phyloP scores from a whole-genome alignment of 1,284 basidiomycete genomes.

The Moniliophthora roreri region DNA sequence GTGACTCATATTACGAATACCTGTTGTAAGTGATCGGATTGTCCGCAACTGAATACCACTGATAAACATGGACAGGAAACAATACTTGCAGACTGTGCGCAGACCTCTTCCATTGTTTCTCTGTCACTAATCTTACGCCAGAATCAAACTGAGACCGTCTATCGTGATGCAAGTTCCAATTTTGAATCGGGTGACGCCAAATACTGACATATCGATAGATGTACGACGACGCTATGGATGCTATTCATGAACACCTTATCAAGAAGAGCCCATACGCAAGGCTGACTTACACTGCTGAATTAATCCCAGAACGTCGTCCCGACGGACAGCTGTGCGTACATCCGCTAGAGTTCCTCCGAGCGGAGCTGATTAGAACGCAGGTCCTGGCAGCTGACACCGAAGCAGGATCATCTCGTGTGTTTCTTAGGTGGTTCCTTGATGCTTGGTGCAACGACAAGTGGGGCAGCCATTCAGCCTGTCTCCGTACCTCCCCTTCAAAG shows the following conservation, averaged over 20 bases:
- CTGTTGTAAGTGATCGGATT: constrained; percentile 56
- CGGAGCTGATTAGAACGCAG: constrained; percentile 34
- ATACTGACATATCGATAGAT: constrained; percentile 47
- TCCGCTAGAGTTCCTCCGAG: constrained; percentile 2
- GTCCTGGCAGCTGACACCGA: constrained; percentile 71
- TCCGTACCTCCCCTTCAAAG: constrained; percentile 60
- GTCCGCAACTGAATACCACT: not conserved
- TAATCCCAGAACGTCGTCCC: constrained; percentile 54
- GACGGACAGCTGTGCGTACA: constrained; percentile 49
- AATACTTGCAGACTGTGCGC: constrained; percentile 76
- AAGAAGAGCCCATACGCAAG: constrained; percentile 56
- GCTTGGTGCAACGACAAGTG: constrained; percentile 81
- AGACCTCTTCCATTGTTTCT: not conserved
- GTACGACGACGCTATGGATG: constrained; percentile 84
- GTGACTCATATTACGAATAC: constrained; percentile 96
- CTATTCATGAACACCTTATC: constrained; percentile 78
- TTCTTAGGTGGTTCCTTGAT: constrained; percentile 92
- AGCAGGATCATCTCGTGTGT: constrained; percentile 96
- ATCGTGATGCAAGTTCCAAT: constrained; percentile 60
- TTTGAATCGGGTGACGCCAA: not conserved
- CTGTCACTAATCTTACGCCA: constrained; percentile 28
- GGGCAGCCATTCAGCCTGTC: constrained; percentile 44
- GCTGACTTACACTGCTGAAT: constrained; percentile 82
- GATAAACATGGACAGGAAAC: constrained; percentile 52
- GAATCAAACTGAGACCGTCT: constrained; percentile 79